Conservation (phyloP, 2,329 filamentous ascomycete genomes). For the Teratosphaeria zuluensis region DNA sequence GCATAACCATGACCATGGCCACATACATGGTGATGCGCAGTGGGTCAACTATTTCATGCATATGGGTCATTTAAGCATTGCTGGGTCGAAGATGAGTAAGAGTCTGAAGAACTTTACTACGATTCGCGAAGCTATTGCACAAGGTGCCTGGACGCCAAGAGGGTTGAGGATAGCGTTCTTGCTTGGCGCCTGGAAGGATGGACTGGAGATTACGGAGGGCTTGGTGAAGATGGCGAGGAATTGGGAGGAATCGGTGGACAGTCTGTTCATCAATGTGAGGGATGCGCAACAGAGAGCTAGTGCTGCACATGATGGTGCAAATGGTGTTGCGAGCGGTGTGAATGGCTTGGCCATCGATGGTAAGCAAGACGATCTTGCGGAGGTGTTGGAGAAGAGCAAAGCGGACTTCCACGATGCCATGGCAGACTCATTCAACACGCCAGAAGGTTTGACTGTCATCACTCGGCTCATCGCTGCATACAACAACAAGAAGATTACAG, state of each 20-base stretch:
- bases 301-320: constrained; percentile 1
- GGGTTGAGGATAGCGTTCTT: constrained; percentile 79
- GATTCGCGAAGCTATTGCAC: constrained; percentile 67
- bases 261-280: constrained; percentile 53
- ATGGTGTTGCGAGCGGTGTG: constrained; percentile 9
- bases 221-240: constrained; percentile 60
- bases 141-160: constrained; percentile 64
- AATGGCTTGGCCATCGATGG: background rate
- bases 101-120: constrained; percentile 93
- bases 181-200: constrained; percentile 80
- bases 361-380: constrained; percentile 19
- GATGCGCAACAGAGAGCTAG: constrained; percentile 30
- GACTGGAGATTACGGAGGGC: constrained; percentile 80
- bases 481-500: constrained; percentile 45
- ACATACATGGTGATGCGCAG: constrained; percentile 36
- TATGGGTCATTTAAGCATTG: constrained; percentile 85
- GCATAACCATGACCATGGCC: constrained; percentile 14
- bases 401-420: constrained; percentile 55
- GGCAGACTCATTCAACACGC: constrained; percentile 80
- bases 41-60: constrained; percentile 97
- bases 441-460: constrained; percentile 67
- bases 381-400: constrained; percentile 45
- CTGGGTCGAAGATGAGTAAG: constrained; percentile 93
- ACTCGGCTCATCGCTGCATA: constrained; percentile 67
- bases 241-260: constrained; percentile 74